Base-by-base conservation (phyloP, 345 rosid genomes). In the Barbarea vulgaris region DNA sequence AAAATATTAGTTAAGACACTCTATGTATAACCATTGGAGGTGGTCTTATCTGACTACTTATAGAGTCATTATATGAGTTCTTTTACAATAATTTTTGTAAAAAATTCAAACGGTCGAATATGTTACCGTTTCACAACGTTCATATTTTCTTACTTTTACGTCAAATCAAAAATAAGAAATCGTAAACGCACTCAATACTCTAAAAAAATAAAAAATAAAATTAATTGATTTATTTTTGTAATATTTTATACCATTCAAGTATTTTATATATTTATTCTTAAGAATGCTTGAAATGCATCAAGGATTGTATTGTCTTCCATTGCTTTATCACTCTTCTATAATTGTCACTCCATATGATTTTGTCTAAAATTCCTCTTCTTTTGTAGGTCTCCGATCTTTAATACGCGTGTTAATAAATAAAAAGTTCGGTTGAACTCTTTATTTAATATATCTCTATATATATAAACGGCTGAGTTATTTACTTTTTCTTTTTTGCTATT, bases 101-200 rank as follows among this genome's bases (percentile, higher is more conserved):
- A 4, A 41, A 14, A 5, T 53, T 53, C 58, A 53, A 53, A 54
- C 34, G 36, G 5, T 54, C 6, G n/a, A 14, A 54, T 13, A 54
- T 54, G 59, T 54, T 54, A 54, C 59, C 59, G 59, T 54, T 54
- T 0, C 17, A 25, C 33, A 53, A 53, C 58, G 58, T 53, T 25
- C 33, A 24, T 52, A 52, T 24, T 52, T 24, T 52, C 0, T 7
- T 6, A 6, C 17, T 52, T 9, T 6, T 11, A 53, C 6, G 31
- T 25, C 58, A 25, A 53, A 25, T 53, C 34, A 13, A 25, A 53
- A 53, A 39, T 39, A 18, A 9, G 15, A 25, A 25, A 53, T 24
- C 57, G 17, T 6, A 53, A 53, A 53, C 17, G 33, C 57, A 53
- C 57, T 53, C 33, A 53, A 54, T n/a, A 25, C 1, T 24, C 34